Evolutionary conservation across 495 filamentous ascomycete species (phyloP).

Genomic region (Lasiosphaeria hispida): DNA sequence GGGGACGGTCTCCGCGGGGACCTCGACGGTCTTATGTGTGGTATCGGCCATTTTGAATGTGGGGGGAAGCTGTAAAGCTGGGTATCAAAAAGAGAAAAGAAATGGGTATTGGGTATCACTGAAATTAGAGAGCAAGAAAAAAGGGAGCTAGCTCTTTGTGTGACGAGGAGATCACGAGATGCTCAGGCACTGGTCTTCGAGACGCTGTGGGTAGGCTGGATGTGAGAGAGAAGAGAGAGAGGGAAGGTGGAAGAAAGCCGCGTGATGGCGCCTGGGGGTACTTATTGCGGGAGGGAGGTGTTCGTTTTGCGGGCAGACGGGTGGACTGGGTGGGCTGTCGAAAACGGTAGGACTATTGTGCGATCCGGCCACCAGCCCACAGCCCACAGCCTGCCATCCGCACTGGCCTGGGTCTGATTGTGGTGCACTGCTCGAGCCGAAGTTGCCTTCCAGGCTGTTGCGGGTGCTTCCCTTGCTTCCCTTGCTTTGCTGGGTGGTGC

Average conservation of each 20-base stretch:
- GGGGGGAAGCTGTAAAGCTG: constrained; percentile 21
- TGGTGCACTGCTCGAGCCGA: no score
- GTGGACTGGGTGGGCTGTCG: background rate
- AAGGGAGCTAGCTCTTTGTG: constrained; percentile 26
- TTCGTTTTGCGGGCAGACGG: constrained; percentile 11
- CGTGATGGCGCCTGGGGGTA: constrained; percentile 19
- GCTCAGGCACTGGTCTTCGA: constrained; percentile 30
- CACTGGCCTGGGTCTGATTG: no score
- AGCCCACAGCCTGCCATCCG: no score
- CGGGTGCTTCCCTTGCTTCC: no score
- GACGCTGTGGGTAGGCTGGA: constrained; percentile 18
- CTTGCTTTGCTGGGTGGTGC: no score
- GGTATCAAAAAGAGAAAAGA: constrained; percentile 38
- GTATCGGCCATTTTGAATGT: constrained; percentile 48
- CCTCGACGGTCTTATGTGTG: constrained; percentile 46
- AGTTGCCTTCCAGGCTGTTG: no score
- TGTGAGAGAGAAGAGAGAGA: constrained; percentile 27
- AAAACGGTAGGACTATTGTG: constrained; percentile 20
- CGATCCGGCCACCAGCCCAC: constrained; percentile 10
- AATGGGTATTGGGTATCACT: constrained; percentile 52
- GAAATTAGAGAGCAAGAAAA: constrained; percentile 40
- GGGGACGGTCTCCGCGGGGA: constrained; percentile 43
- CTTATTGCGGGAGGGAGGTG: constrained; percentile 17
- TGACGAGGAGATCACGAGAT: constrained; percentile 29
- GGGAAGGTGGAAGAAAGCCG: constrained; percentile 31